Percentiles rank a stretch among this genome's conserved stretches.
phyloP scores from a whole-genome alignment of 2,329 filamentous ascomycete species.

The Fusarium sp. region DNA sequence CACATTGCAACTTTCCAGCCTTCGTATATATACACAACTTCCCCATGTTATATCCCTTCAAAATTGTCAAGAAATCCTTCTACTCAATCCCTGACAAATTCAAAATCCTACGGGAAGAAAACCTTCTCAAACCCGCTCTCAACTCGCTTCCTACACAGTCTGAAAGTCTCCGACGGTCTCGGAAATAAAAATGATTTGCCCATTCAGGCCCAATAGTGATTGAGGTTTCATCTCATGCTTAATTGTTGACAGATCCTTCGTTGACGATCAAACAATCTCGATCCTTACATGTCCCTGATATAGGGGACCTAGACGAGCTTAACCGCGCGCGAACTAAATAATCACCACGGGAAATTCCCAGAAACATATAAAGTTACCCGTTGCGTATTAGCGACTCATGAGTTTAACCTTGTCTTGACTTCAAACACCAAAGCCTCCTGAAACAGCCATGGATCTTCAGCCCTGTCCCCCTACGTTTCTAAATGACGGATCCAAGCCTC shows the following conservation, averaged over 20 bases:
- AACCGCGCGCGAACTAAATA: background rate
- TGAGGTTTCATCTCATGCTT: background rate
- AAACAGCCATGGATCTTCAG: conserved; percentile 32
- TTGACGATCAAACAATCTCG: conserved; percentile 2
- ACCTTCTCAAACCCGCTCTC: conserved; percentile 41
- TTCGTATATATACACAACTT: conserved; percentile 1
- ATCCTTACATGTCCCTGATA: background rate
- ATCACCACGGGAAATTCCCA: background rate
- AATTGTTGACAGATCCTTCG: conserved; percentile 1
- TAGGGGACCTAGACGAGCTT: background rate
- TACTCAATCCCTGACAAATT: conserved; percentile 9
- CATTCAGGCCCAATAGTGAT: conserved; percentile 6
- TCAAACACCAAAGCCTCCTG: background rate
- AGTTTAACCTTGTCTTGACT: background rate
- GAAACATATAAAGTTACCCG: too few relatives aligned
- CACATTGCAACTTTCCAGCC: background rate
- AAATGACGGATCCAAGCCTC: background rate
- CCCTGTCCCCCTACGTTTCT: conserved; percentile 20
- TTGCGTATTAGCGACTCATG: background rate
- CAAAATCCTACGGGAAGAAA: conserved; percentile 16
- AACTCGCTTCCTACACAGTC: background rate
- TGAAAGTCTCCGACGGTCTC: background rate
- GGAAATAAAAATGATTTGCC: too few relatives aligned
- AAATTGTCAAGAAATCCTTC: conserved; percentile 11
- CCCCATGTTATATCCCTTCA: background rate